Conservation (phyloP, 202 grass and related monocot species). For the Hordeum pubiflorum region DNA sequence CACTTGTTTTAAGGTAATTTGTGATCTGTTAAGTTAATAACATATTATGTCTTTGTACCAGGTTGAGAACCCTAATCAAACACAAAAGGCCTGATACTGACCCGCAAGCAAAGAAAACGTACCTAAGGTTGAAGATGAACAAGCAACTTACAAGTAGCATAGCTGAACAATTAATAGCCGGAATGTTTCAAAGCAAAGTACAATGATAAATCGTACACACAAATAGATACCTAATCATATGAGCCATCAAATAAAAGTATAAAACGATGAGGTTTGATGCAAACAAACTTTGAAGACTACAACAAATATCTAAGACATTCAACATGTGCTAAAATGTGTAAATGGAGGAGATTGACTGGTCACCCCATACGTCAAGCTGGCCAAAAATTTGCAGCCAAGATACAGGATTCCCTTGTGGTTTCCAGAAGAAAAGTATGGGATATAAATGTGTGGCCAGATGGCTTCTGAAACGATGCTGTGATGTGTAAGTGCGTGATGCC, state of each 20-base stretch:
- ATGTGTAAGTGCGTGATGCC: constrained; percentile 28
- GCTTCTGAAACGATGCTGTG: background rate
- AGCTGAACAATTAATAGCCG: background rate
- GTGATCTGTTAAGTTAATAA: background rate
- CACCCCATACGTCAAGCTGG: constrained; percentile 15
- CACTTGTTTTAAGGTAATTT: background rate
- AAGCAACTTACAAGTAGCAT: background rate
- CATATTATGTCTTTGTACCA: background rate
- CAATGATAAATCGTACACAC: background rate
- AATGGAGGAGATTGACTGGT: background rate
- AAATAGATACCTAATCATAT: background rate
- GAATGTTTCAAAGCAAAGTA: background rate
- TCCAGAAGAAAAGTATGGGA: background rate
- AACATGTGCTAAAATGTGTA: background rate
- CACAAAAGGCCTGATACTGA: background rate
- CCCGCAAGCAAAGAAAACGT: background rate
- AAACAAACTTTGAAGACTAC: background rate
- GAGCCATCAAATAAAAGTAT: background rate
- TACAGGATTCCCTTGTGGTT: constrained; percentile 22
- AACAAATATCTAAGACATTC: background rate
- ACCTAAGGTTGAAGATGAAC: background rate
- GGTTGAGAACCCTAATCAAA: background rate
- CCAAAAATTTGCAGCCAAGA: constrained; percentile 50
- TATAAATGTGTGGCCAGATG: background rate
- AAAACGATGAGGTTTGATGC: background rate